Evolutionary conservation across 768 basidiomycete genomes (phyloP), one percentile per base, ranked within the genome.

Genomic region (Panaeolus papilionaceus): DNA sequence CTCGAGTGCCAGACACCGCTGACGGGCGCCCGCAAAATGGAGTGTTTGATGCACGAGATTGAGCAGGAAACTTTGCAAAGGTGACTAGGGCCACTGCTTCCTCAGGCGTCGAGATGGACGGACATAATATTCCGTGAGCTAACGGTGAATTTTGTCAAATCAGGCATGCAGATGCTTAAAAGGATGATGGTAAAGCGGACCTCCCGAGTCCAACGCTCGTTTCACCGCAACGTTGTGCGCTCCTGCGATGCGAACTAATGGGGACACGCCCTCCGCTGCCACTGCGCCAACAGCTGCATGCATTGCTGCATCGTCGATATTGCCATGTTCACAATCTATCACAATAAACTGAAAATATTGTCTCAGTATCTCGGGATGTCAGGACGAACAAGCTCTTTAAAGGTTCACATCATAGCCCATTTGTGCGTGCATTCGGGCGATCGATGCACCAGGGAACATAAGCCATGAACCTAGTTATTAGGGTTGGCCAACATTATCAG

Each of bases 301-400:
- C 71, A 73, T 73, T 26, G 64, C 68, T 20, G 68, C 71, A 51
- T 73, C 71, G 61, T 70, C 70, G 39, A 73, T 71, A 45, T 73
- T 70, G 18, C 71, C 72, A 26, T 73, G 72, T 64, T 71, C 72
- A 44, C 72, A 71, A 38, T 73, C 72, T 38, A 73, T 64, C 0
- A 73, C 49, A 9, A 71, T 47, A 42, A 73, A 73, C 72, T 73
- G 61, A 10, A 61, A 33, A 16, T 16, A 7, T 16, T 42, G 42
- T 44, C 16, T 44, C 20, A 49, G 47, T 23, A 26, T 8, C 7
- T 23, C 47, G 20, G 10, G 4, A 6, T 44, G 18, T 12, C 12
- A 26, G 28, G 11, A 4, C 8, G 16, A 10, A 23, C 12, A 6
- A 5, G 8, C 16, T 58, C 4, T 33, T 20, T 18, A 7, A 38